Conservation (phyloP, 768 basidiomycete species). For the Pluteus cervinus region DNA sequence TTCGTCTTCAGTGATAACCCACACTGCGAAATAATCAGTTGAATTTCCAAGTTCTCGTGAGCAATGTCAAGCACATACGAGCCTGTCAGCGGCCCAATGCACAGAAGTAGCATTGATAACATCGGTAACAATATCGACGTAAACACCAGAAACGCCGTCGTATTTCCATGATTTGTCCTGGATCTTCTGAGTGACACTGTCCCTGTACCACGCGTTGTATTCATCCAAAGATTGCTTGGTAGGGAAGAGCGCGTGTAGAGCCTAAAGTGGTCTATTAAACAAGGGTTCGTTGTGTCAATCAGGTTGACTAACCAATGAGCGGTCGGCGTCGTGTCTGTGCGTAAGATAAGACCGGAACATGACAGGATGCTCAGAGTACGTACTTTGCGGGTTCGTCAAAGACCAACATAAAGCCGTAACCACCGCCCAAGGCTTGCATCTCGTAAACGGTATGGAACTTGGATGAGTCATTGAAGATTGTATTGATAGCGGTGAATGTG, state of each 20-base stretch:
- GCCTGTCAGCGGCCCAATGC: constrained; percentile 14
- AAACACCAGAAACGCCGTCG: constrained; percentile 25
- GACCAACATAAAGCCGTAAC: constrained; percentile 35
- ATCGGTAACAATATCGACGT: constrained; percentile 42
- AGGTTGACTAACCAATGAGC: no score
- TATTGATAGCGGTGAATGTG: constrained; percentile 26
- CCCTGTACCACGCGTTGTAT: constrained; percentile 23
- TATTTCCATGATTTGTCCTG: constrained; percentile 27
- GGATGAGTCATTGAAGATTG: constrained; percentile 25
- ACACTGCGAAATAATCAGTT: constrained; percentile 19
- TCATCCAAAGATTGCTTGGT: constrained; percentile 20
- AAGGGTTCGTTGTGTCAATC: no score
- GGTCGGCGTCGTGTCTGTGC: no score
- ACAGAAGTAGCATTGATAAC: constrained; percentile 39
- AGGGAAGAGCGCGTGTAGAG: constrained; percentile 30
- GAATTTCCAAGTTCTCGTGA: background rate
- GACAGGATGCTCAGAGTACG: no score
- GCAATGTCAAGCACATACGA: constrained; percentile 5
- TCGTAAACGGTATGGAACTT: constrained; percentile 32
- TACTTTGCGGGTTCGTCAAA: constrained; percentile 31
- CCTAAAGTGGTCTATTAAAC: no score
- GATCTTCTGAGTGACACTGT: constrained; percentile 21
- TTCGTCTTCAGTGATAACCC: constrained; percentile 43
- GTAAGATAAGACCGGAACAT: no score
- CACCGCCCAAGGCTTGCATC: constrained; percentile 16